Conservation (phyloP, 192 early-diverging fungal genomes). For the Podila epicladia region DNA sequence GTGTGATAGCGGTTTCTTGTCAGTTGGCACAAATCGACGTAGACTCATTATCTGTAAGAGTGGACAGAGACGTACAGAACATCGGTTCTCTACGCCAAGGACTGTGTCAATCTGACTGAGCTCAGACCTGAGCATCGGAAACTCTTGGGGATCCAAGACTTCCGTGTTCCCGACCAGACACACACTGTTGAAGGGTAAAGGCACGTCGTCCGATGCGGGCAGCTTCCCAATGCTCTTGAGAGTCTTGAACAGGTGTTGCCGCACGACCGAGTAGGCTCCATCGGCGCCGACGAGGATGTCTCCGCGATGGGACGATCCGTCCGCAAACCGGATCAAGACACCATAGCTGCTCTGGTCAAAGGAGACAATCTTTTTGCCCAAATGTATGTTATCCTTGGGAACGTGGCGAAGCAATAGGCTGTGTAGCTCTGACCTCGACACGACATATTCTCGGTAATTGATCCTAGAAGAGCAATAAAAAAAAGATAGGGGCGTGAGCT, state of each 20-base stretch:
- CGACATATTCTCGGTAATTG: too few relatives aligned
- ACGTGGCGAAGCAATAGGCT: too few relatives aligned
- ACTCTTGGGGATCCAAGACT: neutral
- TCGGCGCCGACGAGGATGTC: conserved; percentile 1
- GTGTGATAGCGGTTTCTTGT: too few relatives aligned
- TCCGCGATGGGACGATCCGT: too few relatives aligned
- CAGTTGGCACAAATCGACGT: too few relatives aligned
- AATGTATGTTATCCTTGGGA: too few relatives aligned
- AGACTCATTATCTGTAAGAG: neutral
- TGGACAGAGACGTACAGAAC: neutral
- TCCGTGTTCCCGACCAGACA: neutral
- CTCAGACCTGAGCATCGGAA: too few relatives aligned
- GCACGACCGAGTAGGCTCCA: neutral
- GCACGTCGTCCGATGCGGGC: neutral
- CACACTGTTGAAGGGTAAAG: neutral
- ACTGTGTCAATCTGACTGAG: neutral
- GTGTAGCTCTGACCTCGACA: too few relatives aligned
- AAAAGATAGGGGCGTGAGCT: neutral
- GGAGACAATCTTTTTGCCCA: too few relatives aligned
- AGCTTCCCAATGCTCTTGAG: neutral
- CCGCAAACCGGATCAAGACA: too few relatives aligned
- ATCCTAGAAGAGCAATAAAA: neutral
- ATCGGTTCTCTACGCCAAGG: too few relatives aligned
- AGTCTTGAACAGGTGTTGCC: neutral
- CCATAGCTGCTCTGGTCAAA: too few relatives aligned